Conservation (phyloP, 1,139 yeast genomes). For the Kodamaea sp. region DNA sequence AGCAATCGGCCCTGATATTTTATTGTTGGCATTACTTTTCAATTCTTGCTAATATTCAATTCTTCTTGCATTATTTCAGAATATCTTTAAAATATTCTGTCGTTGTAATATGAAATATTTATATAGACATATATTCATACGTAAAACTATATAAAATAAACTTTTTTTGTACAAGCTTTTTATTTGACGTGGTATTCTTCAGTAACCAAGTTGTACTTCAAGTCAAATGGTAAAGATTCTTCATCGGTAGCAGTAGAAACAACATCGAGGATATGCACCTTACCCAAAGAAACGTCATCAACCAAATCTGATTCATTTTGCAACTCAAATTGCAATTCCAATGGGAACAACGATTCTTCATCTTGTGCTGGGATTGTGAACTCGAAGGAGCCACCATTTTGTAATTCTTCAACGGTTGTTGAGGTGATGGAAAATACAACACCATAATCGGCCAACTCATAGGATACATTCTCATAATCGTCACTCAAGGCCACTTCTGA, state of each 20-base stretch:
- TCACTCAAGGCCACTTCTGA: slow-evolving; percentile 54
- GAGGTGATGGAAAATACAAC: slow-evolving; percentile 50
- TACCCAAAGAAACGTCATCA: slow-evolving; percentile 39
- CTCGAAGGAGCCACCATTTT: slow-evolving; percentile 65
- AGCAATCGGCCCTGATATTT: background rate
- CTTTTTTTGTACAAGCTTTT: background rate
- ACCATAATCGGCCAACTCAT: slow-evolving; percentile 58
- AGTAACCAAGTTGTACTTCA: slow-evolving; percentile 55
- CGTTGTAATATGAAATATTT: too few species aligned
- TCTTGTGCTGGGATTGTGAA: slow-evolving; percentile 68
- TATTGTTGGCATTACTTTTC: slow-evolving; percentile 2
- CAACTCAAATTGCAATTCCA: slow-evolving; percentile 55
- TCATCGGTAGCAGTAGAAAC: slow-evolving; percentile 38
- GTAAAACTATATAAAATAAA: too few species aligned
- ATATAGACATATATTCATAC: too few species aligned
- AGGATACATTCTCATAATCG: slow-evolving; percentile 45
- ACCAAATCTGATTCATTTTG: slow-evolving; percentile 21
- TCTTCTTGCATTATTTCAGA: background rate
- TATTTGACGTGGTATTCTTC: slow-evolving; percentile 66
- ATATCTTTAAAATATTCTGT: background rate
- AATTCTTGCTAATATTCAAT: slow-evolving; percentile 10
- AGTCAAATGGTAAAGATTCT: slow-evolving; percentile 67
- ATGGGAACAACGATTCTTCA: slow-evolving; percentile 89
- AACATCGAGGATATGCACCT: slow-evolving; percentile 41
- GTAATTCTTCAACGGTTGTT: slow-evolving; percentile 48